Evolutionary conservation across 2,329 filamentous ascomycete genomes (phyloP).

Genomic region (Exophiala alcalophila): DNA sequence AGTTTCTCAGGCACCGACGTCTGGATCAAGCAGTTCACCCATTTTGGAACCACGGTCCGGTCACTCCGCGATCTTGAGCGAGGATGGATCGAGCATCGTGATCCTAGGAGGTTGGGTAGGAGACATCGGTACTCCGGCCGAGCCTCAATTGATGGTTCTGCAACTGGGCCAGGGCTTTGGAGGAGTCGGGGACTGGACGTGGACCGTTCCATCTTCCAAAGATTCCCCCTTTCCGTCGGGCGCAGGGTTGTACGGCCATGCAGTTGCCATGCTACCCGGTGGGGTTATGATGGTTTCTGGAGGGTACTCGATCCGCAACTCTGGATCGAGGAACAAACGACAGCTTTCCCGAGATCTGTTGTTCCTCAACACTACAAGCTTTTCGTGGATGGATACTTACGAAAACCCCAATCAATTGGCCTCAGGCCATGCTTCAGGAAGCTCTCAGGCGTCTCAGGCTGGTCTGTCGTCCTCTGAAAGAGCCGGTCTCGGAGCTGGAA

Average conservation of each 20-base stretch:
- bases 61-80: slow-evolving; percentile 77
- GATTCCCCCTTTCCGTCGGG: slow-evolving; percentile 42
- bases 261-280: slow-evolving; percentile 59
- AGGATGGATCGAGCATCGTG: slow-evolving; percentile 73
- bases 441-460: slow-evolving; percentile 13
- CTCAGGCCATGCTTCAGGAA: slow-evolving; percentile 32
- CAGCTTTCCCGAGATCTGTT: slow-evolving; percentile 43
- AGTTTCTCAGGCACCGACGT: slow-evolving; percentile 49
- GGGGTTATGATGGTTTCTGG: slow-evolving; percentile 61
- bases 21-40: slow-evolving; percentile 34
- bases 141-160: slow-evolving; percentile 76
- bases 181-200: slow-evolving; percentile 44
- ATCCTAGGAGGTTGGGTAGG: slow-evolving; percentile 93
- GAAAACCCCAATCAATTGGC: slow-evolving; percentile 42
- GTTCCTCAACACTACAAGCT: slow-evolving; percentile 61
- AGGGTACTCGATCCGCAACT: slow-evolving; percentile 52
- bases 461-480: slow-evolving; percentile 40
- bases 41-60: slow-evolving; percentile 78
- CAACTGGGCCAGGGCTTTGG: slow-evolving; percentile 72
- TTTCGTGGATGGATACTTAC: slow-evolving; percentile 58
- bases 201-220: slow-evolving; percentile 40
- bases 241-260: slow-evolving; percentile 60
- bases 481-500: slow-evolving; percentile 61
- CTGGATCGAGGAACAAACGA: slow-evolving; percentile 35
- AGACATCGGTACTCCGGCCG: slow-evolving; percentile 68